phyloP scores from a whole-genome alignment of 805 yeast genomes.

The Wickerhamiella alocasiicola region DNA sequence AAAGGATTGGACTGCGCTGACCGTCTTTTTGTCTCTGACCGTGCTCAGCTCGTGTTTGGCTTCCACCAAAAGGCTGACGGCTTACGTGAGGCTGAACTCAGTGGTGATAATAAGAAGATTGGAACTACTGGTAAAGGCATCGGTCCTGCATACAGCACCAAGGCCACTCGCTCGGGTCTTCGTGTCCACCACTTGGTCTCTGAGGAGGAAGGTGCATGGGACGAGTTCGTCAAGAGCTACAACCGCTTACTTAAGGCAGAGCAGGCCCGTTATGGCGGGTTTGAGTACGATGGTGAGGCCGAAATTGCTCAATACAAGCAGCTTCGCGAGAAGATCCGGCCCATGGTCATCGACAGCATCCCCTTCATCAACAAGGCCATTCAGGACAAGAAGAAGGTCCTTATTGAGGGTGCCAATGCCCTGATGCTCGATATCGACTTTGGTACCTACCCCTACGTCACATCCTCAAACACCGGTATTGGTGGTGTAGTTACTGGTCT shows the following conservation, averaged over 20 bases:
- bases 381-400: slow-evolving; percentile 63
- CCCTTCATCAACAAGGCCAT: slow-evolving; percentile 65
- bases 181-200: slow-evolving; percentile 92
- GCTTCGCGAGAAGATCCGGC: slow-evolving; percentile 62
- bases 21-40: slow-evolving; percentile 75
- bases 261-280: slow-evolving; percentile 82
- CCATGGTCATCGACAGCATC: slow-evolving; percentile 89
- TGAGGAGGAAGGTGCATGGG: slow-evolving; percentile 86
- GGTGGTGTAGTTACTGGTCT: slow-evolving; percentile 97
- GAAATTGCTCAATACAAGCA: slow-evolving; percentile 69
- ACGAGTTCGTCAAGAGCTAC: slow-evolving; percentile 68
- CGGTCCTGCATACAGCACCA: slow-evolving; percentile 96
- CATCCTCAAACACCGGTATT: slow-evolving; percentile 89
- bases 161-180: slow-evolving; percentile 91
- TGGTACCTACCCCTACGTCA: slow-evolving; percentile 96
- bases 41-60: slow-evolving; percentile 94
- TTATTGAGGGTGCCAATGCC: slow-evolving; percentile 97
- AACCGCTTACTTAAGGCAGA: slow-evolving; percentile 68
- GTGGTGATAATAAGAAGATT: slow-evolving; percentile 66
- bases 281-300: slow-evolving; percentile 71
- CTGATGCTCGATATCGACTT: slow-evolving; percentile 94
- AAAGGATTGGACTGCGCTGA: slow-evolving; percentile 67
- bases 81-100: slow-evolving; percentile 82
- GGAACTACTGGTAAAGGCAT: slow-evolving; percentile 99
- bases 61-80: slow-evolving; percentile 97